A percentile compares a stretch with the other conserved stretches of the same genome.
These are phyloP conservation scores for Saccharomycopsis phalli DNA, from an alignment of 1,139 yeast genomes.

Conservation along the genomic window DNA sequence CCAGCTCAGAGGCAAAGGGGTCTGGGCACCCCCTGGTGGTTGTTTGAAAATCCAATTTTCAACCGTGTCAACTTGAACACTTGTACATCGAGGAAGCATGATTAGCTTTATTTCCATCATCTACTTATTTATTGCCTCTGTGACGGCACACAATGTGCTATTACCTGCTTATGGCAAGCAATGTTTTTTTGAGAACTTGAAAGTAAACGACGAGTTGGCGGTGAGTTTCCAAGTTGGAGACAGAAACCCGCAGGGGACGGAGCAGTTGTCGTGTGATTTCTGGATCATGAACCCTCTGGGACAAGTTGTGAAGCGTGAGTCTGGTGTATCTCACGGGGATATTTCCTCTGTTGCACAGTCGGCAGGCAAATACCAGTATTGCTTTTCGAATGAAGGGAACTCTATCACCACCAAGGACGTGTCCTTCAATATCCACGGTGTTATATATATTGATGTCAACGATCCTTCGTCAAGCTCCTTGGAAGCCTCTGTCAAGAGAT, in stretches of 20 bases:
- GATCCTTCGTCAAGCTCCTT: constrained; percentile 76
- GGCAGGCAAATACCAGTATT: constrained; percentile 75
- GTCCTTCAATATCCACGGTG: constrained; percentile 91
- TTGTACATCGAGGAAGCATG: not conserved
- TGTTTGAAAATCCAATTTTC: too few relatives aligned
- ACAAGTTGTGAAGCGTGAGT: constrained; percentile 40
- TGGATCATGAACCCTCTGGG: constrained; percentile 38
- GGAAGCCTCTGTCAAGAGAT: constrained; percentile 74
- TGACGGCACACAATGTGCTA: constrained; percentile 69
- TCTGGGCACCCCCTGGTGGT: too few relatives aligned
- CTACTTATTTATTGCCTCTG: constrained; percentile 1
- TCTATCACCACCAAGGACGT: constrained; percentile 77
- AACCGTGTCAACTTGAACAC: too few relatives aligned
- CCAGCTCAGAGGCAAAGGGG: too few relatives aligned
- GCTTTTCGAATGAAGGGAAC: constrained; percentile 83
- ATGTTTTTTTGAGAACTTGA: constrained; percentile 81
- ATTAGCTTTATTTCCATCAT: too few relatives aligned
- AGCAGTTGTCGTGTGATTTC: constrained; percentile 74
- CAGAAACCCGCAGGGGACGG: constrained; percentile 69
- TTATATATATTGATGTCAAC: constrained; percentile 76
- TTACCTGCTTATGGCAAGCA: constrained; percentile 80
- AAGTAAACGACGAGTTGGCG: constrained; percentile 77
- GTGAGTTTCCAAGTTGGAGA: constrained; percentile 92
- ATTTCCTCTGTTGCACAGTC: constrained; percentile 54
- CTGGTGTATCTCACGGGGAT: constrained; percentile 74